Evolutionary conservation across 2,329 filamentous ascomycete genomes (phyloP), one percentile per base, ranked within the genome.

Genomic region (Nothophaeocryptopus gaeumannii): DNA sequence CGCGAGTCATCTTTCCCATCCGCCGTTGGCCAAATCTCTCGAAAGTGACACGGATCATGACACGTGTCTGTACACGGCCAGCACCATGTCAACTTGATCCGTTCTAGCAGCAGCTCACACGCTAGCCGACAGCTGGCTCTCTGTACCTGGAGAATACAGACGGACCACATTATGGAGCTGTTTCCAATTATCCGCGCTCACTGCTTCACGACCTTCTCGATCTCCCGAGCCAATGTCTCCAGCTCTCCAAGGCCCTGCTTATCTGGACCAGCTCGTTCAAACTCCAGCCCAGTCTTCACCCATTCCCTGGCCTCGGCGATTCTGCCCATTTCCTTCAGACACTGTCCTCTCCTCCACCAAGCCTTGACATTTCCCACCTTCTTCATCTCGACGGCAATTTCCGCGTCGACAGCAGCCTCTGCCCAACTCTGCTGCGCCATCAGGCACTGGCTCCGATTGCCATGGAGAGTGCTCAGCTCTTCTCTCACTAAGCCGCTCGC

Each of bases 311-410:
- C 90, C 80, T 97, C 92, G 47, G 88, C 83, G 64, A 88, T 73
- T 53, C 92, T 72, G 1, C 87, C 86, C 93, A 97, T 97, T 81
- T 99, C 93, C 58, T 86, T 72, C 66, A 97, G 71, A 67, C 89
- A 95, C 74, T 83, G 84, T 8, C 88, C 93, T 54, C 88, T 78
- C 54, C 93, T 78, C 85, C 89, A 96, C 89, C 92, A 97, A 0
- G 85, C 91, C 81, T 97, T 97, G 1, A 88, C 84, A 70, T 99
- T 97, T 34, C 86, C 90, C 36, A 85, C 80, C 58, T 84, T 81
- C 78, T 92, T 91, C 55, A 89, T 84, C 76, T 96, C 91, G 37
- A 96, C 86, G 67, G 88, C 93, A 29, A 84, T 81, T 74, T 95
- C 86, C 3, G 90, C 91, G 71, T 99, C 93, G 5, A 89, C 78